Conservation (phyloP, 768 basidiomycete genomes). For the Xanthoconium purpureum region DNA sequence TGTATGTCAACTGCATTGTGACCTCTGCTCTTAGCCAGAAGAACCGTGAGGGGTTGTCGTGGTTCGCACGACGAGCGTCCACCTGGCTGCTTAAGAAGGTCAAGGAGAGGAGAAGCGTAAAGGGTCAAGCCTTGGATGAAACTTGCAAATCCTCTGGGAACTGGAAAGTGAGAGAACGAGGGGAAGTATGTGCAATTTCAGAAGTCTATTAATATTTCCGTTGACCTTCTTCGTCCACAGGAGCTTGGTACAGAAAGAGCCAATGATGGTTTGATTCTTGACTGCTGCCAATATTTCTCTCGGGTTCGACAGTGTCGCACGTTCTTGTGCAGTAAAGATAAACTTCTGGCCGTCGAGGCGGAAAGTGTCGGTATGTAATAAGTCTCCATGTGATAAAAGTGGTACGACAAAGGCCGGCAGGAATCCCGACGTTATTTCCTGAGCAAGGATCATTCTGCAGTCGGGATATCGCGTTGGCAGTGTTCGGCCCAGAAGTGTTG, state of each 20-base stretch:
- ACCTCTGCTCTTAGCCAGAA: constrained; percentile 34
- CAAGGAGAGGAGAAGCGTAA: constrained; percentile 52
- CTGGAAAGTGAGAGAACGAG: constrained; percentile 52
- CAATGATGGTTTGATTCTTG: constrained; percentile 72
- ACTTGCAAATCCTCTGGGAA: constrained; percentile 58
- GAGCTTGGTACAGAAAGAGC: constrained; percentile 35
- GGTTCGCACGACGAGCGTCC: constrained; percentile 69
- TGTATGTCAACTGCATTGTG: background rate
- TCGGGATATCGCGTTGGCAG: constrained; percentile 45
- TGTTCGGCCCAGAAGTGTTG: constrained; percentile 43
- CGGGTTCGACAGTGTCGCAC: constrained; percentile 42
- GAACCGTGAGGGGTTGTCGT: constrained; percentile 42
- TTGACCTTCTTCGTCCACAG: constrained; percentile 9
- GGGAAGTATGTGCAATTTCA: constrained; percentile 36
- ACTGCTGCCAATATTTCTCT: constrained; percentile 67
- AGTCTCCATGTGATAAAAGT: background rate
- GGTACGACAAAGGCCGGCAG: constrained; percentile 17
- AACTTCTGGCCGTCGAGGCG: constrained; percentile 56
- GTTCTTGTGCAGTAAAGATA: constrained; percentile 67
- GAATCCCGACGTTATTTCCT: constrained; percentile 27
- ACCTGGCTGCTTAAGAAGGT: constrained; percentile 64
- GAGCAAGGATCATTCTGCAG: constrained; percentile 43
- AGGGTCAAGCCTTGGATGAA: constrained; percentile 61
- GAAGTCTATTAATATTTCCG: background rate
- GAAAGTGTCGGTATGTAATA: constrained; percentile 42